A percentile compares a stretch with the other conserved stretches of the same genome.
Evolutionary conservation across 345 rosid species (phyloP).

Genomic region (Nephelium lappaceum): DNA sequence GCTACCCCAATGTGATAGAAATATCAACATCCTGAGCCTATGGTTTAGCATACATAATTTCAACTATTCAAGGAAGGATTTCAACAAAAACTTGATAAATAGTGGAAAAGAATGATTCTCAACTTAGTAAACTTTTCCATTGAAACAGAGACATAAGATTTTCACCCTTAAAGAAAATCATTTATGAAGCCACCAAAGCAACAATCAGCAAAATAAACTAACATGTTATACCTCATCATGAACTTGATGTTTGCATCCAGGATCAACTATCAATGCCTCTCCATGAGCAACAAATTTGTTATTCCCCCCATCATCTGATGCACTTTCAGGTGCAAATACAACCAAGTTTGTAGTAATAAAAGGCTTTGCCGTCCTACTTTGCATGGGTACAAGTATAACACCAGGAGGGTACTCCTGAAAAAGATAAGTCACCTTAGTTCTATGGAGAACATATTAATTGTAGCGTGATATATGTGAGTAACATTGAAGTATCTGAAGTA

Average conservation of each 20-base stretch:
- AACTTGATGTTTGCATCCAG: conserved; percentile 61
- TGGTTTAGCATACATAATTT: not conserved
- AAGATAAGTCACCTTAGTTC: conserved; percentile 20
- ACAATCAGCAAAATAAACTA: conserved; percentile 4
- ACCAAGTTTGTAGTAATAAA: conserved; percentile 79
- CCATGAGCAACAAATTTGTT: conserved; percentile 51
- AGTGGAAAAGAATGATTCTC: not conserved
- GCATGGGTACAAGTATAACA: conserved; percentile 77
- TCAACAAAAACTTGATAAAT: not conserved
- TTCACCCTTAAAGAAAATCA: conserved; percentile 15
- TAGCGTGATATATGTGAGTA: not conserved
- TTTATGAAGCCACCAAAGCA: not conserved
- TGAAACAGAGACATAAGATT: not conserved
- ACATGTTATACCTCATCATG: conserved; percentile 56
- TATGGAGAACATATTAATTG: not conserved
- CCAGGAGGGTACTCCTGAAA: conserved; percentile 94
- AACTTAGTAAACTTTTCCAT: not conserved
- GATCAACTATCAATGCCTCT: conserved; percentile 89
- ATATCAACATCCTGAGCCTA: not conserved
- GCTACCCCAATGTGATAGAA: not conserved
- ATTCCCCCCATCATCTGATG: conserved; percentile 35
- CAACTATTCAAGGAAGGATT: not conserved
- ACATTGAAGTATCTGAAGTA: not conserved
- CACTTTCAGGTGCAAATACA: conserved; percentile 61
- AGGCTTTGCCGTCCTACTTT: conserved; percentile 69